phyloP scores from a whole-genome alignment of 148 eudicot genomes.

The Tetragonia tetragonoides region DNA sequence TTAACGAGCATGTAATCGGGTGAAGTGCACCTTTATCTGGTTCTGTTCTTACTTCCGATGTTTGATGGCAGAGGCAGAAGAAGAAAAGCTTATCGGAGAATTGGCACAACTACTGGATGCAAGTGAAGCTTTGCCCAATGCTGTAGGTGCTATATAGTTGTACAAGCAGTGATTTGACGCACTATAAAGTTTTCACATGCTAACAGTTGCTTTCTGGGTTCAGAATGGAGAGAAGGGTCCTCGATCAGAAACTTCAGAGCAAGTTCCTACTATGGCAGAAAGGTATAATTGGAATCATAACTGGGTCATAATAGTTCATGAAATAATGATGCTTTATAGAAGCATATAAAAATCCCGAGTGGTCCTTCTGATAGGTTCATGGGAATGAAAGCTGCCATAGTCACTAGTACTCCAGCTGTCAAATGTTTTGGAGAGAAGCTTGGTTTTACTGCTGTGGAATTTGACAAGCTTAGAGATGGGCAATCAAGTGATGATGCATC shows the following conservation, averaged over 20 bases:
- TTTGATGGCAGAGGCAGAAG: constrained; percentile 53
- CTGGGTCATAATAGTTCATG: neutral
- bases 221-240: constrained; percentile 35
- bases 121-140: constrained; percentile 37
- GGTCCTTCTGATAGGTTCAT: constrained; percentile 58
- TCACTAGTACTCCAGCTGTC: constrained; percentile 48
- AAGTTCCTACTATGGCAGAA: constrained; percentile 48
- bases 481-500: constrained; percentile 32
- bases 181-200: constrained; percentile 9
- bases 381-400: constrained; percentile 85
- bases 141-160: constrained; percentile 31
- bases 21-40: neutral
- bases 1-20: neutral
- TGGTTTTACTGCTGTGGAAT: constrained; percentile 49
- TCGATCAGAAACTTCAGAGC: constrained; percentile 28
- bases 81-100: constrained; percentile 59
- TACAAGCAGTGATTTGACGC: neutral
- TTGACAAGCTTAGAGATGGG: constrained; percentile 35
- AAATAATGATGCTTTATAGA: neutral
- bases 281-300: constrained; percentile 38
- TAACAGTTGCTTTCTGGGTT: constrained; percentile 12
- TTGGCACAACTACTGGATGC: constrained; percentile 75
- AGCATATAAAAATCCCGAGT: neutral
- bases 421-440: constrained; percentile 54
- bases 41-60: neutral